Evolutionary conservation across 192 early-diverging fungal species (phyloP).

Genomic region (Linnemannia elongata): DNA sequence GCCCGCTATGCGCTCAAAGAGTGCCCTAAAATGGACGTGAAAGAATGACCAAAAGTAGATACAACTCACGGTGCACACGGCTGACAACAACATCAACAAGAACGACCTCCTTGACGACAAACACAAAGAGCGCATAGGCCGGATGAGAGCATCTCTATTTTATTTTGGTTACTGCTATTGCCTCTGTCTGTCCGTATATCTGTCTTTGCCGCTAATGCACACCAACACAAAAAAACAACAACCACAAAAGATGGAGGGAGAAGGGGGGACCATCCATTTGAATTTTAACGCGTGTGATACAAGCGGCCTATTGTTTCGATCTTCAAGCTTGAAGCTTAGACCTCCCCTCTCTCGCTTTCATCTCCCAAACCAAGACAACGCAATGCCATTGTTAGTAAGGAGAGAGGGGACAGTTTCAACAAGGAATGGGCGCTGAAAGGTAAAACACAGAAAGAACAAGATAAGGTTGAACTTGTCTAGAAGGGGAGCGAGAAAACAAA

Average conservation of each 20-base stretch:
- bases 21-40: not conserved
- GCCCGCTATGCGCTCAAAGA: too few species aligned
- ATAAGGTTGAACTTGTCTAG: too few species aligned
- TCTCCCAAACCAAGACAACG: not conserved
- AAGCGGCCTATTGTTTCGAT: slow-evolving; percentile 5
- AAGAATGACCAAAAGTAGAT: not conserved
- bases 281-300: not conserved
- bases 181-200: too few species aligned
- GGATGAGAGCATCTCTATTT: not conserved
- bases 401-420: too few species aligned
- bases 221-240: too few species aligned
- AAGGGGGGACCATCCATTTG: not conserved
- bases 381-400: too few species aligned
- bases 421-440: too few species aligned
- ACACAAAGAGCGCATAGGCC: not conserved
- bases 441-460: too few species aligned
- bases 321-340: slow-evolving; percentile 1
- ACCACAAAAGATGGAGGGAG: not conserved
- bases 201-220: not conserved
- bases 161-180: not conserved
- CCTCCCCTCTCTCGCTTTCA: not conserved
- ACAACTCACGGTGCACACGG: not conserved
- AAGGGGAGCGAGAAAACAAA: too few species aligned
- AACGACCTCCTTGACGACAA: not conserved
- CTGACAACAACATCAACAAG: not conserved